phyloP scores from a whole-genome alignment of 371 early-diverging fungal species.

The Lichtheimia ornata region DNA sequence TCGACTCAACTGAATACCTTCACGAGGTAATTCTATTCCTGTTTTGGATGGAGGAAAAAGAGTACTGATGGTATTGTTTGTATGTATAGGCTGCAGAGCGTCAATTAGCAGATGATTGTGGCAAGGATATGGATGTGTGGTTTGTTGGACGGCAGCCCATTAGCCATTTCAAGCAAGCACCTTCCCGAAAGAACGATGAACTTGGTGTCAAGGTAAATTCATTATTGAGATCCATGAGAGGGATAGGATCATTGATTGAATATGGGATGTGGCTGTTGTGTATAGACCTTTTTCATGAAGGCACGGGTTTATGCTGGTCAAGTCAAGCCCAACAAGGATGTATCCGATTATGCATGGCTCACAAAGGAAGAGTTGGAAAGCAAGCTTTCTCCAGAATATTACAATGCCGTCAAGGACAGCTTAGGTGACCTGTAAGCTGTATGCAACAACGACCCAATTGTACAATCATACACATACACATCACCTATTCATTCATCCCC shows the following conservation, averaged over 20 bases:
- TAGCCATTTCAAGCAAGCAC: constrained; percentile 63
- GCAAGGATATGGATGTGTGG: constrained; percentile 83
- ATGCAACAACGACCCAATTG: neutral
- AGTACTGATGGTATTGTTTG: neutral
- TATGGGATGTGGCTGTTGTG: neutral
- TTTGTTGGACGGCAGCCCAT: constrained; percentile 83
- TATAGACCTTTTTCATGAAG: constrained; percentile 76
- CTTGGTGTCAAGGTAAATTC: constrained; percentile 32
- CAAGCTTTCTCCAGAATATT: constrained; percentile 72
- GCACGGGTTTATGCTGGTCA: constrained; percentile 85
- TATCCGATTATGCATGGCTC: constrained; percentile 86
- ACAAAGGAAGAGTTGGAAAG: constrained; percentile 81
- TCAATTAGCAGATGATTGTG: constrained; percentile 71
- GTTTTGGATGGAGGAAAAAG: neutral
- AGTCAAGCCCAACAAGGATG: constrained; percentile 55
- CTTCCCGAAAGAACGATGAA: constrained; percentile 33
- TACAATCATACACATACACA: neutral
- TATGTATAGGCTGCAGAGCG: constrained; percentile 67
- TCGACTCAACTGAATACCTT: constrained; percentile 69
- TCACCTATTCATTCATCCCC: neutral
- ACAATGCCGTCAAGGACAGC: constrained; percentile 73
- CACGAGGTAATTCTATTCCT: constrained; percentile 52
- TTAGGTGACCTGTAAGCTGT: constrained; percentile 61
- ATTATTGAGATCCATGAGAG: neutral
- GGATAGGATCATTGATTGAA: neutral